Evolutionary conservation across 2,329 filamentous ascomycete species (phyloP), one percentile per base, ranked within the genome.

Genomic region (Macrophomina pseudophaseolina): DNA sequence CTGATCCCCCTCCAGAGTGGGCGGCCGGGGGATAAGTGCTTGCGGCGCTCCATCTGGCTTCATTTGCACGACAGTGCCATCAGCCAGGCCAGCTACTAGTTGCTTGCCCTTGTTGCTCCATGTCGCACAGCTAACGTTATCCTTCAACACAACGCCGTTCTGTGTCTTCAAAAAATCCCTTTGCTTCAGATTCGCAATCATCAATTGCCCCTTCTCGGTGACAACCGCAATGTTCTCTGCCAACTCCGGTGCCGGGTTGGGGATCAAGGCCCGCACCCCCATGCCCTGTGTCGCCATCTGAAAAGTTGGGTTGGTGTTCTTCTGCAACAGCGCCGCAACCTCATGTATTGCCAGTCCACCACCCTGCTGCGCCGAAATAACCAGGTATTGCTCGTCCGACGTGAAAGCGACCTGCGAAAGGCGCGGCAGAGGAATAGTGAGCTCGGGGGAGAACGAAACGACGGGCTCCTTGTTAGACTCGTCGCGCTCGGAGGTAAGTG

Each of bases 61-160:
- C 86, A 98, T 90, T 77, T 97, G 94, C 66, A 87, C 86, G 63
- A 91, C 89, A 12, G 88, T 89, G 67, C 95, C 95, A 78, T 97
- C 88, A 6, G 85, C 88, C 71, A 95, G 83, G 16, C 96, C 95
- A 71, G 92, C 94, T 52, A 97, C 90, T 51, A 99, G 83, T 76
- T 98, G 94, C 77, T 97, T 99, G 54, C 95, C 95, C 75, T 90
- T 92, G 68, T 88, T 90, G 77, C 95, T 99, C 95, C 96, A 99
- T 66, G 91, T 90, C 5, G 92, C 86, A 73, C 91, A 95, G 75
- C 90, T 93, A 33, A 97, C 94, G 56, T 91, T 89, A 33, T 86
- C 83, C 73, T 90, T 92, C 69, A 97, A 82, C 0, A 89, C 81
- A 40, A 69, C 71, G 0, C 91, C 92, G 70, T 87, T 88, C 23